Percentiles rank a stretch among this genome's conserved stretches.
Evolutionary conservation across 2,329 filamentous ascomycete species (phyloP).

Genomic region (Geosmithia flava): DNA sequence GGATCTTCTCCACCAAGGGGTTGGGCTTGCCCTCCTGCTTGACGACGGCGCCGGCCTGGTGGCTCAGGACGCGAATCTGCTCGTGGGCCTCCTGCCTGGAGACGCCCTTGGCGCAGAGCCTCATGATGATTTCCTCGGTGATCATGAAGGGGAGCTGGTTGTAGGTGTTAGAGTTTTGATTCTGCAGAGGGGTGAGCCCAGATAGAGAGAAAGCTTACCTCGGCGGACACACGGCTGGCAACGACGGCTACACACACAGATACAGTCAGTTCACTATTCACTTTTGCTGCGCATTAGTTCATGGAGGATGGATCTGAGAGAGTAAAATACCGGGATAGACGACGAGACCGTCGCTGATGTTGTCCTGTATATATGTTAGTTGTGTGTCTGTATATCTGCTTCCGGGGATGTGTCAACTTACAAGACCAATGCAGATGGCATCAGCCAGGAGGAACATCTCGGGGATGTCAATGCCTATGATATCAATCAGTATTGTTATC

Average conservation of each 20-base stretch:
- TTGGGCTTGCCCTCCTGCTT: conserved; percentile 54
- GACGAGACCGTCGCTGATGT: conserved; percentile 56
- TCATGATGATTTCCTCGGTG: conserved; percentile 61
- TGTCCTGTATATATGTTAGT: conserved; percentile 28
- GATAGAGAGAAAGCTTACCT: background rate
- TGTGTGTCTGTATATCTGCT: background rate
- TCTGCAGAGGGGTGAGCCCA: no score
- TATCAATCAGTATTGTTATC: conserved; percentile 8
- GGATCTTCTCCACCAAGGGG: conserved; percentile 71
- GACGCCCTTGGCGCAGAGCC: conserved; percentile 55
- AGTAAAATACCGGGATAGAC: conserved; percentile 48
- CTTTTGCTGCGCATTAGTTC: background rate
- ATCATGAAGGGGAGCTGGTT: conserved; percentile 73
- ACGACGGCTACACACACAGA: background rate
- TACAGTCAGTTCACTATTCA: background rate
- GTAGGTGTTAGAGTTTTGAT: no score
- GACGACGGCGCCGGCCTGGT: conserved; percentile 41
- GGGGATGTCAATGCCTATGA: conserved; percentile 52
- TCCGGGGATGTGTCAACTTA: conserved; percentile 1
- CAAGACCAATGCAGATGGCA: conserved; percentile 49
- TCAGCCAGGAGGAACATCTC: conserved; percentile 58
- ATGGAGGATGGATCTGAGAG: background rate
- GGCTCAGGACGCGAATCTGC: conserved; percentile 70
- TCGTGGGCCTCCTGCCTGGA: conserved; percentile 78
- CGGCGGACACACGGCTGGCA: conserved; percentile 1